phyloP scores from a whole-genome alignment of 805 yeast genomes.

The Debaryomyces tyrocola region DNA sequence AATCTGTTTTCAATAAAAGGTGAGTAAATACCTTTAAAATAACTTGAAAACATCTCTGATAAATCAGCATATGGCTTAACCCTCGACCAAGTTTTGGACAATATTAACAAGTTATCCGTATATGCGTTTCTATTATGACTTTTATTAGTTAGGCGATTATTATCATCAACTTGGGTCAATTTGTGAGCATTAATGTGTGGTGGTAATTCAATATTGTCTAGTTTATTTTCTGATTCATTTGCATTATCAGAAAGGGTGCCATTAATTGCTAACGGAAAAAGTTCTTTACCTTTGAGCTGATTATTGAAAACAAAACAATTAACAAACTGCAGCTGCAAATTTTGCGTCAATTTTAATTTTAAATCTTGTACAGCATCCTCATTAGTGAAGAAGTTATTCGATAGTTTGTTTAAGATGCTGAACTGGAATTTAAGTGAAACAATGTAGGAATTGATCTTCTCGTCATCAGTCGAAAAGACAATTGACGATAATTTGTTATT shows the following conservation, averaged over 20 bases:
- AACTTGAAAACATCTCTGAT: conserved; percentile 1
- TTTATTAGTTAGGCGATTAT: not conserved
- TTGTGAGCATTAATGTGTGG: conserved; percentile 34
- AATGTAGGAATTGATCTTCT: conserved; percentile 24
- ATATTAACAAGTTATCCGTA: conserved; percentile 13
- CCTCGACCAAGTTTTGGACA: conserved; percentile 11
- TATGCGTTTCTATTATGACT: conserved; percentile 6
- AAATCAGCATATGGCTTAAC: not conserved
- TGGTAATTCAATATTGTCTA: conserved; percentile 39
- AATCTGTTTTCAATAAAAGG: conserved; percentile 20
- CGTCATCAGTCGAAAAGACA: conserved; percentile 32
- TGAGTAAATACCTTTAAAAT: conserved; percentile 17
- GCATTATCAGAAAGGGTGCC: not conserved
- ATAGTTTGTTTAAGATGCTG: conserved; percentile 16
- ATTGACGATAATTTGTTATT: conserved; percentile 23
- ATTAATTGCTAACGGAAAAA: too few species aligned
- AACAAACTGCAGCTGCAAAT: conserved; percentile 15
- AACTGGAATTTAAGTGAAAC: conserved; percentile 33
- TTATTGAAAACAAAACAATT: conserved; percentile 10
- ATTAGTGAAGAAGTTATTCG: conserved; percentile 3
- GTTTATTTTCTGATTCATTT: conserved; percentile 15
- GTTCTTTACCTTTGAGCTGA: conserved; percentile 1
- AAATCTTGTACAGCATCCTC: conserved; percentile 4
- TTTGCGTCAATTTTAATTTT: conserved; percentile 8
- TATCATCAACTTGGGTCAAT: conserved; percentile 13